Evolutionary conservation across 2,329 filamentous ascomycete genomes (phyloP), one percentile per base, ranked within the genome.

Genomic region (Rhynchosporium graminicola): DNA sequence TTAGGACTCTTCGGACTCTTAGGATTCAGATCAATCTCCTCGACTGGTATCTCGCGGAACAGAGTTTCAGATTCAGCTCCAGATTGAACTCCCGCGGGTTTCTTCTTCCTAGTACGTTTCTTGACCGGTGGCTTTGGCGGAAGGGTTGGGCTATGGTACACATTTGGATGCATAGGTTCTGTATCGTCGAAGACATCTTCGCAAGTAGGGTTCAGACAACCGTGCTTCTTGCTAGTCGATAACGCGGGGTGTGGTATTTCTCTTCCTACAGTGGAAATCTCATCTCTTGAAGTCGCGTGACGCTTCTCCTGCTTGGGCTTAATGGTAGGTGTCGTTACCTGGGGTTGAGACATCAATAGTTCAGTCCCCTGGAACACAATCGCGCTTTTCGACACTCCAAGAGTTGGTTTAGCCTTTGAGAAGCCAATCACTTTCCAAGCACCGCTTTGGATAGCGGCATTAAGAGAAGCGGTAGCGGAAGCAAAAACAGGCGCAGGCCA

Each of bases 11-110:
- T 46, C 6, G 43, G 43, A n/a, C 43, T 46, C n/a, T 26, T 46
- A 2, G 47, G 57, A 38, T 59, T 59, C 57, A 51, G 29, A 45
- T 59, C 47, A 36, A 59, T 45, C 15, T 59, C 33, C 8, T 10
- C 26, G 29, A 13, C 20, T 26, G 57, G 38, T 4, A 59, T 59
- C 7, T 59, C 57, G 57, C 57, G 57, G 40, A 51, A 59, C 33
- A n/a, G 33, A 13, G 28, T 10, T 4, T 45, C 28, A 1, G 33
- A 36, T 10, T 5, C 9, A 36, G 33, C 9, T 36, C 6, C 33
- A 6, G 5, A 5, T 36, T 36, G 5, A 36, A 6, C 6, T 36
- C 9, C 33, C 33, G 15, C 4, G n/a, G 45, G 29, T 33, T 7
- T 28, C 38, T 56, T 56, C 26, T 15, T 38, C 20, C 29, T 45